Percentiles rank a stretch among this genome's conserved stretches.
Conservation (phyloP, 495 filamentous ascomycete species). For the Cudoniella acicularis region DNA sequence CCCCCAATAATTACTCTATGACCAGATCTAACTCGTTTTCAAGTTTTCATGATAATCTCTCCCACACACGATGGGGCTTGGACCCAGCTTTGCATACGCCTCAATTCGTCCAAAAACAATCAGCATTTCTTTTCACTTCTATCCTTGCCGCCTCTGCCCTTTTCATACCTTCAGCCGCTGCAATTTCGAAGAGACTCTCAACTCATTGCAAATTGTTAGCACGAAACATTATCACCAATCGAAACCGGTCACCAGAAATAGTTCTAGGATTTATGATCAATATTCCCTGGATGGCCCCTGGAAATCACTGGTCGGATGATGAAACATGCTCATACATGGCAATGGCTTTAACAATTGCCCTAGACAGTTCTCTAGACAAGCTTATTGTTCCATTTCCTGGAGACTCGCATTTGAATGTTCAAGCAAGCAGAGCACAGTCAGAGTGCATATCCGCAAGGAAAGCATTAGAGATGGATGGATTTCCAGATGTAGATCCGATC, state of each 20-base stretch:
- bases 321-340: conserved; percentile 69
- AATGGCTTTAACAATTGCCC: conserved; percentile 62
- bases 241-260: conserved; percentile 66
- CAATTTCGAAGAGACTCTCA: conserved; percentile 59
- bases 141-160: conserved; percentile 61
- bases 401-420: conserved; percentile 41
- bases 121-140: conserved; percentile 68
- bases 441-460: conserved; percentile 64
- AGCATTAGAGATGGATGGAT: conserved; percentile 64
- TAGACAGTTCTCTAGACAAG: conserved; percentile 68
- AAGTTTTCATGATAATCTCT: conserved; percentile 66
- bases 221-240: conserved; percentile 51
- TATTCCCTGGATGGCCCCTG: conserved; percentile 71
- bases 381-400: conserved; percentile 53
- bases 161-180: conserved; percentile 58
- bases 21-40: conserved; percentile 2
- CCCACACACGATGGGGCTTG: conserved; percentile 71
- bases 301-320: conserved; percentile 63
- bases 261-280: conserved; percentile 75
- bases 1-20: not conserved
- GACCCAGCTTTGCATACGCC: conserved; percentile 62
- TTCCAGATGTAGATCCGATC: conserved; percentile 55
- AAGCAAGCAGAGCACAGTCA: conserved; percentile 48
- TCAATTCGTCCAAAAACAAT: conserved; percentile 60
- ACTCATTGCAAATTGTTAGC: conserved; percentile 62